Evolutionary conservation across 2,329 filamentous ascomycete species (phyloP).

Genomic region (Claviceps cyperi): DNA sequence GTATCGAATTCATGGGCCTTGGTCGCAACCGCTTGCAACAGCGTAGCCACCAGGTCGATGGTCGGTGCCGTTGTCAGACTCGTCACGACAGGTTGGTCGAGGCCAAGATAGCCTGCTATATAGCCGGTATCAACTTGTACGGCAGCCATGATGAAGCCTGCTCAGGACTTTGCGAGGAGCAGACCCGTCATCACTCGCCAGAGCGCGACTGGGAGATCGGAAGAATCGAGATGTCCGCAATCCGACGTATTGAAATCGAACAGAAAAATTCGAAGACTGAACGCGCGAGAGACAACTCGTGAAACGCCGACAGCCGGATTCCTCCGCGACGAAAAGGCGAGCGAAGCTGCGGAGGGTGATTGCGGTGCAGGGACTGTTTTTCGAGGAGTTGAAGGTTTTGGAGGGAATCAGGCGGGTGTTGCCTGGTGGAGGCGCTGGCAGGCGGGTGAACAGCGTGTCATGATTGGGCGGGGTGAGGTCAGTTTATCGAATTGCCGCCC

Average conservation of each 20-base stretch:
- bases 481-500: background rate
- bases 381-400: background rate
- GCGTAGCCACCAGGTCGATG: conserved; percentile 56
- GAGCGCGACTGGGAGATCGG: background rate
- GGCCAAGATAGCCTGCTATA: conserved; percentile 54
- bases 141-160: conserved; percentile 23
- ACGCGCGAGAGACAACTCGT: background rate
- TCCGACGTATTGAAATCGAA: background rate
- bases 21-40: conserved; percentile 59
- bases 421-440: background rate
- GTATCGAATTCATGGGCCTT: conserved; percentile 76
- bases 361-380: background rate
- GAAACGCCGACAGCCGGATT: background rate
- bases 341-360: background rate
- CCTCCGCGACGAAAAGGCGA: background rate
- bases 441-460: background rate
- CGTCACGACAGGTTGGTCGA: conserved; percentile 50
- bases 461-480: background rate
- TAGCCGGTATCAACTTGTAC: conserved; percentile 52
- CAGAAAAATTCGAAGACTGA: background rate
- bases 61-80: conserved; percentile 55
- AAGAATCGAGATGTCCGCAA: background rate
- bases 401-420: background rate
- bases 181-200: conserved; percentile 6
- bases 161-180: conserved; percentile 4